Evolutionary conservation across 208 protist species (phyloP).

Genomic region (Balamuthia mandrillaris): DNA sequence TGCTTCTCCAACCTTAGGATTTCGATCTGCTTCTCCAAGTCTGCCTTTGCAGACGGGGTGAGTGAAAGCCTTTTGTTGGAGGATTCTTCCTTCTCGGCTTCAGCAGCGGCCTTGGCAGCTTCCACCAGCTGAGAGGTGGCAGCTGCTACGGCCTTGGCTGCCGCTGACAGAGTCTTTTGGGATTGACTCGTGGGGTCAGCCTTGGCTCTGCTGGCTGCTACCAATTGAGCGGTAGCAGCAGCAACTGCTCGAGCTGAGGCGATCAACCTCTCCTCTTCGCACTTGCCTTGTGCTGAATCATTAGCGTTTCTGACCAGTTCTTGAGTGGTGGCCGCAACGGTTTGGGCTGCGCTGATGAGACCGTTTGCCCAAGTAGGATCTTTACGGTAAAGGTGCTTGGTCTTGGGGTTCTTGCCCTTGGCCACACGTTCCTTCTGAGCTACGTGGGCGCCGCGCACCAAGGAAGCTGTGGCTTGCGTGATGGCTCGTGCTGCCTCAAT

Average conservation of each 20-base stretch:
- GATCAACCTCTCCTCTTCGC: conserved; percentile 14
- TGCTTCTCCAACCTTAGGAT: conserved; percentile 43
- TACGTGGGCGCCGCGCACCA: conserved; percentile 1
- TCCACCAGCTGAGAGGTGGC: conserved; percentile 17
- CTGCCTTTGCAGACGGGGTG: not conserved
- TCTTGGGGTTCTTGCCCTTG: conserved; percentile 42
- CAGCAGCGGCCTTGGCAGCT: not conserved
- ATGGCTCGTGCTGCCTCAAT: conserved; percentile 18
- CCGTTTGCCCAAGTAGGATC: conserved; percentile 31
- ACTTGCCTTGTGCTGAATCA: not conserved
- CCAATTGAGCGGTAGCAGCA: conserved; percentile 21
- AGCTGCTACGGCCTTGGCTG: not conserved
- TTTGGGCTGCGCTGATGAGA: not conserved
- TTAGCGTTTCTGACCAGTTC: not conserved
- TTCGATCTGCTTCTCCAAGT: conserved; percentile 33
- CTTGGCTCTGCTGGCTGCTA: conserved; percentile 6
- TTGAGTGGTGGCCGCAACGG: not conserved
- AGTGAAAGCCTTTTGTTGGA: conserved; percentile 24
- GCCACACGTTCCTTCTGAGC: conserved; percentile 17
- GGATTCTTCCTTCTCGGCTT: not conserved
- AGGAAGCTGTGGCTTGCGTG: not conserved
- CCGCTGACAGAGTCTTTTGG: not conserved
- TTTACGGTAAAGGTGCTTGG: conserved; percentile 41
- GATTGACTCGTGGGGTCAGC: not conserved
- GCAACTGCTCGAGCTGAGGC: conserved; percentile 1